Evolutionary conservation across 2,329 filamentous ascomycete species (phyloP).

Genomic region (Talaromyces verruculosus): DNA sequence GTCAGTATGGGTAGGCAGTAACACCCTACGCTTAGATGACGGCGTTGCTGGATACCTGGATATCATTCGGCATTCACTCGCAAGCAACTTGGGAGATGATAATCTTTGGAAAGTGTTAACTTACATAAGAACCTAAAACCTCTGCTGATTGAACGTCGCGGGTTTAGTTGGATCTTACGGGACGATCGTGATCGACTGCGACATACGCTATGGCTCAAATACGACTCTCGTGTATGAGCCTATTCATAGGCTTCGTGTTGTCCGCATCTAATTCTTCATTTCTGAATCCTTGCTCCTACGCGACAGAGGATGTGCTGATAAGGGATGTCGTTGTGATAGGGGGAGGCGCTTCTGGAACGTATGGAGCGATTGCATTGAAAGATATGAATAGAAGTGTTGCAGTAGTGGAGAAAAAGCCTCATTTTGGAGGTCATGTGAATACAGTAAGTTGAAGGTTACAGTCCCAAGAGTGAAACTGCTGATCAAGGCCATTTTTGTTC

Average conservation of each 20-base stretch:
- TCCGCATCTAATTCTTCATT: background rate
- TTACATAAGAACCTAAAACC: background rate
- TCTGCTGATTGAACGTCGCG: background rate
- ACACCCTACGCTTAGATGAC: background rate
- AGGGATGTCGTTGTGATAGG: slow-evolving; percentile 38
- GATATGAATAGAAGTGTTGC: slow-evolving; percentile 35
- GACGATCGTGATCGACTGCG: background rate
- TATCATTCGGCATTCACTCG: background rate
- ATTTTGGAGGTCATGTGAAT: slow-evolving; percentile 37
- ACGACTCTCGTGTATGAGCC: background rate
- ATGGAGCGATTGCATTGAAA: slow-evolving; percentile 34
- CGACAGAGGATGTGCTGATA: slow-evolving; percentile 23
- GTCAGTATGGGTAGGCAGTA: background rate
- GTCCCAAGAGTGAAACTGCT: background rate
- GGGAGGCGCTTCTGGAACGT: slow-evolving; percentile 38
- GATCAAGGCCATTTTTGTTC: background rate
- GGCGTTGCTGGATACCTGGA: background rate
- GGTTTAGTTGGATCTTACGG: background rate
- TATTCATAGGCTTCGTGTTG: background rate
- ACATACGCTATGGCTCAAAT: background rate
- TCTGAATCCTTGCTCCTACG: background rate
- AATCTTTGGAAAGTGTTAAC: background rate
- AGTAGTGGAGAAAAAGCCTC: slow-evolving; percentile 36
- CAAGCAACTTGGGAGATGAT: background rate
- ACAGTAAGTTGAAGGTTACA: slow-evolving; percentile 27